A percentile compares a stretch with the other conserved stretches of the same genome.
These are phyloP conservation scores for Scheffersomyces amazonensis DNA, from an alignment of 805 yeast genomes.

Conservation along the genomic window DNA sequence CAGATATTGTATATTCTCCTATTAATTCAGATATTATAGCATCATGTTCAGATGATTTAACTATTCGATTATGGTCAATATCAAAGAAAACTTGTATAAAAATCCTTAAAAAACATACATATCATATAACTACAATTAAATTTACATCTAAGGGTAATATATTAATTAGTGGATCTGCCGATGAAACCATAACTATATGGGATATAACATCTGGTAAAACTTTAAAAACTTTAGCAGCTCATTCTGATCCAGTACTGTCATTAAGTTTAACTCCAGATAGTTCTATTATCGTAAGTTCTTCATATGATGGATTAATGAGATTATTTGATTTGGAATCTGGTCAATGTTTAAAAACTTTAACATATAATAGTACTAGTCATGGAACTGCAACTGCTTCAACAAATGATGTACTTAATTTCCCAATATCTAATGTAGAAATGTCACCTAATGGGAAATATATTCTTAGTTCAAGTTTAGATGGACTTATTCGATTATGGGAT, in stretches of 20 bases:
- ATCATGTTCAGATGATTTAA: constrained; percentile 82
- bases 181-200: constrained; percentile 91
- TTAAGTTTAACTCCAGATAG: constrained; percentile 76
- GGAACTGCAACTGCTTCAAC: constrained; percentile 59
- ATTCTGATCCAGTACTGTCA: constrained; percentile 83
- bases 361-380: constrained; percentile 66
- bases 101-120: constrained; percentile 74
- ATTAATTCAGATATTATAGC: constrained; percentile 66
- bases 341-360: constrained; percentile 86
- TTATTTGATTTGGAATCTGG: constrained; percentile 87
- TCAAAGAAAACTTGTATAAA: constrained; percentile 46
- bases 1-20: constrained; percentile 77
- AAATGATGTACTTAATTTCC: constrained; percentile 50
- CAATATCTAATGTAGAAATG: constrained; percentile 69
- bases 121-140: constrained; percentile 69
- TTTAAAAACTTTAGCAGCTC: constrained; percentile 83
- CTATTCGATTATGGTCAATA: constrained; percentile 72
- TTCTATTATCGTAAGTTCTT: constrained; percentile 78
- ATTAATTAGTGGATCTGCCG: constrained; percentile 79
- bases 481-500: constrained; percentile 79
- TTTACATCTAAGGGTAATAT: constrained; percentile 77
- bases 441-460: constrained; percentile 81
- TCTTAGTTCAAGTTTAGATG: constrained; percentile 78
- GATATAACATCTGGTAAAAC: constrained; percentile 70
- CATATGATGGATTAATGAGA: constrained; percentile 89